Evolutionary conservation across 345 rosid genomes (phyloP), one percentile per base, ranked within the genome.

Genomic region (Eutrema heterophyllum): DNA sequence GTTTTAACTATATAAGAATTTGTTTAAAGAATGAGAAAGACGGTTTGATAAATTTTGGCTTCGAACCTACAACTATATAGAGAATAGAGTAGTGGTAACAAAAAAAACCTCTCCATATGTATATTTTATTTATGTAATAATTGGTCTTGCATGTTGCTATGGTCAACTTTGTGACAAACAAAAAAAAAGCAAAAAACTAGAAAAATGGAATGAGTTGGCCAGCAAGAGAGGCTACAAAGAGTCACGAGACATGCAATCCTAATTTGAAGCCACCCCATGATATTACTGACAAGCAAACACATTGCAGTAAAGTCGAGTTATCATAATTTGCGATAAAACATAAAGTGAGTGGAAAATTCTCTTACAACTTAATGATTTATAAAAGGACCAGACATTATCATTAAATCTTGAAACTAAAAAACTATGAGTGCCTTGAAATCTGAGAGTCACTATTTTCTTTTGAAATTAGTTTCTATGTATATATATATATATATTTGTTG

Each of bases 261-360:
- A 58, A 70, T 70, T 70, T 63, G 75, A 76, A 69, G 75, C 44
- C 75, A 76, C 35, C 70, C 75, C 79, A 76, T 76, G 74, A 69
- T 69, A 54, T 76, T 76, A 76, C 80, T 76, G 75, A 76, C 80
- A 76, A 55, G 71, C 70, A 70, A 63, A 76, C 75, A 63, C 67
- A 76, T 76, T 63, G 75, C 75, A 70, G 75, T 55, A 70, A 76
- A 69, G 79, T 61, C 52, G 52, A 62, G 65, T 53, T 68, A 45
- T 68, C 74, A 75, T 54, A 43, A 62, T 68, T 68, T 75, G 54
- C 29, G 13, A 68, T 67, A 52, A 67, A 51, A 74, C 66, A 59
- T 58, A 75, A 75, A 75, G 72, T 40, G 41, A 30, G 54, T 4
- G 38, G 24, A 44, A 60, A 52, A 53, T 66, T 54, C 64, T 68